Percentiles rank a stretch among this genome's conserved stretches.
phyloP scores from a whole-genome alignment of 768 basidiomycete species.

The Royoungia palumana region DNA sequence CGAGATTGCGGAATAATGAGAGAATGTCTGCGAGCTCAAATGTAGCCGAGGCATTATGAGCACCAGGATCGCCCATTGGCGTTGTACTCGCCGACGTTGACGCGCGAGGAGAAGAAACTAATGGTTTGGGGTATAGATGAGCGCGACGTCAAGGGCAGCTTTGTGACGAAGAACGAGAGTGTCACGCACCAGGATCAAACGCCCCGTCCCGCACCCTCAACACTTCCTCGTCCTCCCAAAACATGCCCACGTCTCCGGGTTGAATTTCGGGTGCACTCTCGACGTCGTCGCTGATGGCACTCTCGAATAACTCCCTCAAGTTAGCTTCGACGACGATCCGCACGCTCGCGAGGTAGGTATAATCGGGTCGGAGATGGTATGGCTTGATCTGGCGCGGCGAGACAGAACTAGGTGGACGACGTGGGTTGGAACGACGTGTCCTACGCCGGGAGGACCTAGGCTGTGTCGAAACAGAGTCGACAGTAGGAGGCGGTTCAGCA shows the following conservation, averaged over 20 bases:
- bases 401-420: constrained; percentile 11
- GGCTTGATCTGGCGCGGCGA: constrained; percentile 21
- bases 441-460: constrained; percentile 12
- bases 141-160: neutral
- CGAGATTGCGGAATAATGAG: constrained; percentile 29
- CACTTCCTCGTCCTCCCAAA: constrained; percentile 28
- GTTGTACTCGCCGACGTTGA: neutral
- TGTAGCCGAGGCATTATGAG: neutral
- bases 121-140: neutral
- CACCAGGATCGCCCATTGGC: neutral
- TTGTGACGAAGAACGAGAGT: neutral
- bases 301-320: constrained; percentile 37
- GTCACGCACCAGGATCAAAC: constrained; percentile 3
- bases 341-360: constrained; percentile 48
- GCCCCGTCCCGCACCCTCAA: neutral
- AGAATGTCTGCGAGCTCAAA: constrained; percentile 24
- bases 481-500: neutral
- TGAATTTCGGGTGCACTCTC: neutral
- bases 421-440: constrained; percentile 17
- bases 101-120: neutral
- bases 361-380: constrained; percentile 44
- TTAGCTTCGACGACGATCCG: constrained; percentile 53
- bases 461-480: neutral
- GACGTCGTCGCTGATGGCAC: neutral
- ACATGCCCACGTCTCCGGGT: constrained; percentile 15